A percentile compares a stretch with the other conserved stretches of the same genome.
phyloP scores from a whole-genome alignment of 768 basidiomycete species.

The Ramaria rubella region DNA sequence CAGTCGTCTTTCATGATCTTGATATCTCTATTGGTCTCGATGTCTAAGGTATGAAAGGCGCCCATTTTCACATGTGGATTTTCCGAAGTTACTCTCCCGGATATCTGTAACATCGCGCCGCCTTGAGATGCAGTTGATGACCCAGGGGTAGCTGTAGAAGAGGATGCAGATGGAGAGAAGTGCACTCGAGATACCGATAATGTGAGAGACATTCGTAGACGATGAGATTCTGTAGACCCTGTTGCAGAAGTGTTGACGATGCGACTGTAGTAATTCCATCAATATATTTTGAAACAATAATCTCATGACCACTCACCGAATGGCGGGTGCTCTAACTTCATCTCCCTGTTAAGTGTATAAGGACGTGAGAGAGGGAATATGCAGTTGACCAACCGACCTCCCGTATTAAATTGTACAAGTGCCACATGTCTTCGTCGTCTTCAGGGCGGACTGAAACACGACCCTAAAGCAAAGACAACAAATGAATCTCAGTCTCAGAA shows the following conservation, averaged over 20 bases:
- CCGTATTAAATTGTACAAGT: slow-evolving; percentile 94
- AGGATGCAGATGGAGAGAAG: slow-evolving; percentile 66
- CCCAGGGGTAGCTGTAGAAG: slow-evolving; percentile 29
- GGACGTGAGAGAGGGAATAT: not conserved
- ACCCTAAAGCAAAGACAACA: slow-evolving; percentile 47
- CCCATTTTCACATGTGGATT: slow-evolving; percentile 88
- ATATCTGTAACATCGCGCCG: slow-evolving; percentile 59
- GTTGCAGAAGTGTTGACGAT: slow-evolving; percentile 87
- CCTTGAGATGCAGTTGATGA: slow-evolving; percentile 29
- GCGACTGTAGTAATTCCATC: slow-evolving; percentile 41
- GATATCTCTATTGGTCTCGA: slow-evolving; percentile 87
- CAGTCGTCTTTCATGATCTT: slow-evolving; percentile 85
- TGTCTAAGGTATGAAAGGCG: slow-evolving; percentile 89
- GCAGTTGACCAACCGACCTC: slow-evolving; percentile 35
- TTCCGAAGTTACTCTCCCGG: slow-evolving; percentile 80
- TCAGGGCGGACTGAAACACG: slow-evolving; percentile 93
- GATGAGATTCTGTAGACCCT: slow-evolving; percentile 88
- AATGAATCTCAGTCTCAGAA: not conserved
- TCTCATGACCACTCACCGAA: slow-evolving; percentile 46
- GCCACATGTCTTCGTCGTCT: slow-evolving; percentile 99
- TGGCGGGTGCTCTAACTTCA: slow-evolving; percentile 74
- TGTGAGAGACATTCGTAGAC: slow-evolving; percentile 80
- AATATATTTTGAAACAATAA: not conserved
- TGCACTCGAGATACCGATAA: slow-evolving; percentile 71
- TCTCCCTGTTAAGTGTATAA: slow-evolving; percentile 47